Evolutionary conservation across 768 basidiomycete species (phyloP).

Genomic region (Panus rudis): DNA sequence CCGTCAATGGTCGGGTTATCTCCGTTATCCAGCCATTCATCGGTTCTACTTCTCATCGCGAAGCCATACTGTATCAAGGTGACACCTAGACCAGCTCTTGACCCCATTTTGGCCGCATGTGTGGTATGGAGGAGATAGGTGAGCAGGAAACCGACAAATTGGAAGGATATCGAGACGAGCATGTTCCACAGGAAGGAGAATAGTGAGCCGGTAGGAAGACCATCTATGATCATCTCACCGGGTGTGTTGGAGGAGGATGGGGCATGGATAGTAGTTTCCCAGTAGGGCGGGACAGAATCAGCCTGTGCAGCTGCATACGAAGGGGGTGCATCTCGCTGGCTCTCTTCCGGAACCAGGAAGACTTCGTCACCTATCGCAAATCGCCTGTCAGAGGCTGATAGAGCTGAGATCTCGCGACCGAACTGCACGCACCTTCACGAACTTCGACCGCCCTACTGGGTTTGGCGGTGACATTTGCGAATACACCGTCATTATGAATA

Average conservation of each 20-base stretch:
- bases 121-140: conserved; percentile 91
- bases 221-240: conserved; percentile 80
- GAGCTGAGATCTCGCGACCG: no score
- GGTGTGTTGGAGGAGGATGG: conserved; percentile 70
- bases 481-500: conserved; percentile 87
- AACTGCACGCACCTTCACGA: no score
- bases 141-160: conserved; percentile 88
- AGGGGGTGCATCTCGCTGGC: conserved; percentile 79
- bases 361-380: conserved; percentile 69
- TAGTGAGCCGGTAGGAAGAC: conserved; percentile 78
- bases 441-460: conserved; percentile 46
- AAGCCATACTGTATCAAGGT: conserved; percentile 93
- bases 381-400: no score
- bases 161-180: conserved; percentile 91
- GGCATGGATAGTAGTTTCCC: conserved; percentile 94
- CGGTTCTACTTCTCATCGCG: conserved; percentile 35
- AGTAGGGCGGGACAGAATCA: conserved; percentile 96
- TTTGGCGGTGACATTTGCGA: conserved; percentile 90
- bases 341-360: conserved; percentile 77
- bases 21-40: conserved; percentile 22
- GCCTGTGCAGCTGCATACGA: conserved; percentile 89
- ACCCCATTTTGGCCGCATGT: conserved; percentile 90
- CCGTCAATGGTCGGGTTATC: conserved; percentile 8
- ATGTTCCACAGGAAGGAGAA: conserved; percentile 67
- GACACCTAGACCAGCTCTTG: conserved; percentile 90